Conservation (phyloP, 306 rosid species). For the Cicer bijugum region DNA sequence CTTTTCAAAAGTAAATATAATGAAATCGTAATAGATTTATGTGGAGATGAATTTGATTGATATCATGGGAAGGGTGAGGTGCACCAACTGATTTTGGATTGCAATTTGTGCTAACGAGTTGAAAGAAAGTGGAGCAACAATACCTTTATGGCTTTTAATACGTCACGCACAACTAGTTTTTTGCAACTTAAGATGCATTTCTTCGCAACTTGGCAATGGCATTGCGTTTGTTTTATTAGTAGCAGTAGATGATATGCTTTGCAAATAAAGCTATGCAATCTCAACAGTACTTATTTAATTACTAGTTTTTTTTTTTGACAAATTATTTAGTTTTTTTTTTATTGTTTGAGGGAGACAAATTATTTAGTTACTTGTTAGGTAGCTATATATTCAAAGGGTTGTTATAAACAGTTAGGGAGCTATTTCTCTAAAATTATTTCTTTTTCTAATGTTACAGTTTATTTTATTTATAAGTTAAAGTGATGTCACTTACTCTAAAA, state of each 20-base stretch:
- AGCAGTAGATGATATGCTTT: too few relatives aligned
- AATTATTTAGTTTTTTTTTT: too few relatives aligned
- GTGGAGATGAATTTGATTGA: background rate
- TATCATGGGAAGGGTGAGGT: constrained; percentile 32
- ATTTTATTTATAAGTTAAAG: background rate
- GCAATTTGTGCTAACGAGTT: constrained; percentile 36
- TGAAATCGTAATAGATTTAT: background rate
- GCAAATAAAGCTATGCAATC: constrained; percentile 11
- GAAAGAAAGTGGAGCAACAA: constrained; percentile 31
- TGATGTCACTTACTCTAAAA: too few relatives aligned
- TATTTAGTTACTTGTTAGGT: too few relatives aligned
- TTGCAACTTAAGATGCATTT: constrained; percentile 16
- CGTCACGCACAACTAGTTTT: constrained; percentile 24
- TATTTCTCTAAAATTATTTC: background rate
- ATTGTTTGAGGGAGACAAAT: too few relatives aligned
- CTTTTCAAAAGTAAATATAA: background rate
- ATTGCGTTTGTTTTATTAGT: too few relatives aligned
- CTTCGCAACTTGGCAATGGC: constrained; percentile 17
- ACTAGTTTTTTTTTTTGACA: background rate
- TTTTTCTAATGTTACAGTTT: background rate
- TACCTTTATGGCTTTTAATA: constrained; percentile 25
- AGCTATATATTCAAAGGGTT: too few relatives aligned
- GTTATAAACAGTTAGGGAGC: background rate
- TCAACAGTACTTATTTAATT: constrained; percentile 23
- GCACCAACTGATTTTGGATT: constrained; percentile 39